Conservation (phyloP, 179 eudicot genomes). For the Pouteria campechiana region DNA sequence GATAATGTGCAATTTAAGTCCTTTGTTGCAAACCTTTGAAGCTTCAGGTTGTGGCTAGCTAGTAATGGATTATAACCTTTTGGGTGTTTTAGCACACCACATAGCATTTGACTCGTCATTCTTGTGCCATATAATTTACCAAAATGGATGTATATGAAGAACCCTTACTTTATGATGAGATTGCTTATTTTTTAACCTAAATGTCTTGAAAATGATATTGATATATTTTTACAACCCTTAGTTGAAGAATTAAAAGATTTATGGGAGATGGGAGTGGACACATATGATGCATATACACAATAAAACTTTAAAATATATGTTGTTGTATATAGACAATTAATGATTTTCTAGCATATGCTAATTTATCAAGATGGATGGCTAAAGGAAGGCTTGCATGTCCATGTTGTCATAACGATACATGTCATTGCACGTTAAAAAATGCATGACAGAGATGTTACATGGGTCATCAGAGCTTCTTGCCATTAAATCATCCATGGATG, state of each 20-base stretch:
- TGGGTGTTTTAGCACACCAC: background rate
- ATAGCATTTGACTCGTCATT: background rate
- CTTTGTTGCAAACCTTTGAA: background rate
- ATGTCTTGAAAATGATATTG: background rate
- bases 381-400: slow-evolving; percentile 6
- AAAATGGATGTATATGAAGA: background rate
- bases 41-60: slow-evolving; percentile 4
- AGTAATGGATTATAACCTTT: slow-evolving; percentile 3
- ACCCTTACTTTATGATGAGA: background rate
- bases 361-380: background rate
- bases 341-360: slow-evolving; percentile 3
- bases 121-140: slow-evolving; percentile 1
- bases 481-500: background rate
- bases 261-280: background rate
- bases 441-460: background rate
- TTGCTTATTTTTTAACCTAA: background rate
- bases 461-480: background rate
- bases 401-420: background rate
- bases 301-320: background rate
- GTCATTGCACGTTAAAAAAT: background rate
- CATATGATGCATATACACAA: background rate
- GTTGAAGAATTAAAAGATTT: slow-evolving; percentile 1
- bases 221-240: background rate
- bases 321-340: background rate
- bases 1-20: background rate